Base-by-base conservation (phyloP, 169 alveolate species). In the Eimeria zaria region DNA sequence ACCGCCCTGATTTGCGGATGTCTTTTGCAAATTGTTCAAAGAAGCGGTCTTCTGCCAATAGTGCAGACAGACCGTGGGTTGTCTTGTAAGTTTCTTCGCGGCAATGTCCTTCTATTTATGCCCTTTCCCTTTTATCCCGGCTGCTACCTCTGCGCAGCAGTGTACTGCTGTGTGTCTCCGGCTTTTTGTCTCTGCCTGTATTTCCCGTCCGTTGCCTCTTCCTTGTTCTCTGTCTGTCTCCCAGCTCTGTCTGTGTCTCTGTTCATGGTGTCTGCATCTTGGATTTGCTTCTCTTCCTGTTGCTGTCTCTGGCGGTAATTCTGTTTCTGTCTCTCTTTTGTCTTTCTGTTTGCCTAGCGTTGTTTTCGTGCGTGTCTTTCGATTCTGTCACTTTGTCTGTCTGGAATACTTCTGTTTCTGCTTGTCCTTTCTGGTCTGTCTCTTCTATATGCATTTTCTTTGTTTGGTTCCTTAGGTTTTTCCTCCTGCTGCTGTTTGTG, bases 1-100 rank as follows among this genome's bases (percentile, higher is more conserved):
- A 98, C 96, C 96, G 97, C 58, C 97, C 97, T 5, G 99, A 98
- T 85, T 97, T 98, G 90, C 98, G 99, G 69, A 60, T 80, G 39
- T 95, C 97, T 14, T 78, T 97, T 30, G 95, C 91, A 33, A 83
- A 41, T 55, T 12, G 41, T 27, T 33, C 74, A 51, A 41, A 20
- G 48, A 41, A 67, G 36, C 30, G 64, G 55, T 30, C 74, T 1
- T 39, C 74, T 9, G 76, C 76, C 16, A 67, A 27, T 55, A 67
- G 20, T 33, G 91, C 91, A 55, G 91, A 83, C 55, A 83, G 55
- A 41, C 96, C 96, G 8, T 92, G 96, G 96, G 60, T 92, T 62
- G 83, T 92, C 55, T 60, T 92, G 96, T 92, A 48, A 41, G 96
- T 46, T 0, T n/a, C 39, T 16, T 18, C 14, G n/a, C n/a, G n/a